These are phyloP conservation scores for Ophiostoma australiae DNA, from an alignment of 2,329 filamentous ascomycete genomes.

Conservation along the genomic window DNA sequence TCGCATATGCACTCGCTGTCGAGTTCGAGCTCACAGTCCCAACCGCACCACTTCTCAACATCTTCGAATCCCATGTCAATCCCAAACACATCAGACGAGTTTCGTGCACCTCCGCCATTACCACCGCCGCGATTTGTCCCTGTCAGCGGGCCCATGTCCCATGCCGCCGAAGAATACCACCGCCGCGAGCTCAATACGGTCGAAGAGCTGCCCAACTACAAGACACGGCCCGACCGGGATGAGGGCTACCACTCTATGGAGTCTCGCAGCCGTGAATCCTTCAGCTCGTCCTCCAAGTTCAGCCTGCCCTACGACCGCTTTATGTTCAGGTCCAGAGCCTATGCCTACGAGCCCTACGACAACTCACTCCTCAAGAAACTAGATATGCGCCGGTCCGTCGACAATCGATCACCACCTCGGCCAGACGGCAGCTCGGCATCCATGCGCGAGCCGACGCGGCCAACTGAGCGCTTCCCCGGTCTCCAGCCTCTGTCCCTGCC, in stretches of 20 bases:
- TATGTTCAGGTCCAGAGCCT: constrained; percentile 44
- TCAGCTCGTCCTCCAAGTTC: constrained; percentile 37
- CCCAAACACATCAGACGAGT: constrained; percentile 33
- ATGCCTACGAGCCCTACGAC: constrained; percentile 48
- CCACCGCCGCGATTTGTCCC: constrained; percentile 36
- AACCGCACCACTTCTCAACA: constrained; percentile 30
- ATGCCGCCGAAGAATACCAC: constrained; percentile 25
- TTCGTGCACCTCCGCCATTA: constrained; percentile 37
- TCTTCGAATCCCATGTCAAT: constrained; percentile 38
- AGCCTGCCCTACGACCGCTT: constrained; percentile 49
- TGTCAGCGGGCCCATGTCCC: constrained; percentile 29
- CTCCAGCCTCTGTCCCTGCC: constrained; percentile 44
- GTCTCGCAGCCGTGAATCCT: constrained; percentile 24
- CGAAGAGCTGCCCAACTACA: constrained; percentile 27
- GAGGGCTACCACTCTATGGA: constrained; percentile 30
- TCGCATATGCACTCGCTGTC: not conserved
- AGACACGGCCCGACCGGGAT: constrained; percentile 28
- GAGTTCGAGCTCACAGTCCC: not conserved
- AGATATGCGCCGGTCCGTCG: constrained; percentile 44
- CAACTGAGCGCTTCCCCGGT: constrained; percentile 36
- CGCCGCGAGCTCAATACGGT: constrained; percentile 26
- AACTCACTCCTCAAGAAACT: constrained; percentile 52
- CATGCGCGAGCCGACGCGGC: constrained; percentile 21
- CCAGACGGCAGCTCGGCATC: constrained; percentile 39
- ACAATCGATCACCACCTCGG: constrained; percentile 42